Base-by-base conservation (phyloP, 2,329 filamentous ascomycete species). In the Fusarium equiseti region DNA sequence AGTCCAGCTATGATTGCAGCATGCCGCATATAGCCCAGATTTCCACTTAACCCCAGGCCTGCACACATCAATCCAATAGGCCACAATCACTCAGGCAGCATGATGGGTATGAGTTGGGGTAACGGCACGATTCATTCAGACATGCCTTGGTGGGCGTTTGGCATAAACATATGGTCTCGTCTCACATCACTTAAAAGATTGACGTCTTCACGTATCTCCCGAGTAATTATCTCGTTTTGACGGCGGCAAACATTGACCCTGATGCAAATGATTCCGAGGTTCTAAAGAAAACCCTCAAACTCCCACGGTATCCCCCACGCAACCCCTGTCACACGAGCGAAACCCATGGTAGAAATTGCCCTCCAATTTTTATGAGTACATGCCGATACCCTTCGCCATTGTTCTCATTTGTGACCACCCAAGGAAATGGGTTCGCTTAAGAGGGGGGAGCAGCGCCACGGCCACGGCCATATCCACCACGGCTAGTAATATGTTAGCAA, bases 391-490 rank as follows among this genome's bases (percentile, higher is more conserved):
- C 75, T 78, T 80, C 79, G 78, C 78, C 80, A 82, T 82, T 80
- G 78, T 79, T 81, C 80, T 79, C 78, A 78, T 80, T 79, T 82
- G 78, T 82, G 77, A 81, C 81, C 79, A 81, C 78, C 79, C 77
- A 78, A 80, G 79, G 78, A 79, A 77, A 77, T 78, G 75, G 78
- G 53, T 75, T 81, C 76, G 77, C 81, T 87, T 88, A 90, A 80
- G 89, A 90, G 77, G 89, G 85, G 81, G 92, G 89, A 85, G 92
- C 88, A 80, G 85, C 90, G 81, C 91, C 91, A 87, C 93, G 92
- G 84, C 93, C 94, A 90, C 94, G 93, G 82, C 94, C 94, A 83
- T 92, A 92, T 81, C 92, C 93, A 87, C 92, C 92, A 88, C 92
- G 93, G 92, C 89, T 91, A 53, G 76, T 75, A 59, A 50, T 59